Conservation (phyloP, 805 yeast genomes). For the Myxozyma neotropica region DNA sequence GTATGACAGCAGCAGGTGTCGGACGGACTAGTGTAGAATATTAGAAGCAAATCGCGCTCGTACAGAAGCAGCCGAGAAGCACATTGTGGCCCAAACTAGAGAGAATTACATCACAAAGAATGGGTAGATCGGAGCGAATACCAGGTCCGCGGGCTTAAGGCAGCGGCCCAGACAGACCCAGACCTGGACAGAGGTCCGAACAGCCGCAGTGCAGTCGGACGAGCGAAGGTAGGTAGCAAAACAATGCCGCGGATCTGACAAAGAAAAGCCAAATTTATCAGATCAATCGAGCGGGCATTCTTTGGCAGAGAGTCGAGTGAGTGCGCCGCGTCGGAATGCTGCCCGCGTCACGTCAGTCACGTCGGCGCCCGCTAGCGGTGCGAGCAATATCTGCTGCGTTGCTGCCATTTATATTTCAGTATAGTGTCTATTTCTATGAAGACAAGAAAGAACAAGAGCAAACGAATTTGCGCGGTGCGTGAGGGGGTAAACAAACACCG, state of each 20-base stretch:
- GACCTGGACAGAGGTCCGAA: background rate
- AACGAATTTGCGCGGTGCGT: too few relatives aligned
- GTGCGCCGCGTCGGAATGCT: slow-evolving; percentile 7
- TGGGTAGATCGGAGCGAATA: too few relatives aligned
- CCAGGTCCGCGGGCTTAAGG: background rate
- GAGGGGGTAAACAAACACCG: background rate
- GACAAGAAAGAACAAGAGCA: too few relatives aligned
- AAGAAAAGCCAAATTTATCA: slow-evolving; percentile 8
- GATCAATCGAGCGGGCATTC: background rate
- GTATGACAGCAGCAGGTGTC: too few relatives aligned
- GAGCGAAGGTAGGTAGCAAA: background rate
- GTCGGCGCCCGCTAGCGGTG: background rate
- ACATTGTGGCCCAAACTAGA: too few relatives aligned
- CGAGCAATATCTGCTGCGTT: background rate
- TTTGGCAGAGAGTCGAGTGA: too few relatives aligned
- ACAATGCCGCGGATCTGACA: slow-evolving; percentile 6
- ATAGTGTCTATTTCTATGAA: too few relatives aligned
- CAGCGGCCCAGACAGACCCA: background rate
- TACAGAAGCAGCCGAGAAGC: too few relatives aligned
- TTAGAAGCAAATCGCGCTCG: too few relatives aligned
- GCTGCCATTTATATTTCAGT: too few relatives aligned
- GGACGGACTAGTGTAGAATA: too few relatives aligned
- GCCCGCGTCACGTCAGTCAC: background rate
- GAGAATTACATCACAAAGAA: too few relatives aligned
- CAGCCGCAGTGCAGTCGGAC: background rate